Evolutionary conservation across 2,329 filamentous ascomycete genomes (phyloP).

Genomic region (Sclerotinia subarctica): DNA sequence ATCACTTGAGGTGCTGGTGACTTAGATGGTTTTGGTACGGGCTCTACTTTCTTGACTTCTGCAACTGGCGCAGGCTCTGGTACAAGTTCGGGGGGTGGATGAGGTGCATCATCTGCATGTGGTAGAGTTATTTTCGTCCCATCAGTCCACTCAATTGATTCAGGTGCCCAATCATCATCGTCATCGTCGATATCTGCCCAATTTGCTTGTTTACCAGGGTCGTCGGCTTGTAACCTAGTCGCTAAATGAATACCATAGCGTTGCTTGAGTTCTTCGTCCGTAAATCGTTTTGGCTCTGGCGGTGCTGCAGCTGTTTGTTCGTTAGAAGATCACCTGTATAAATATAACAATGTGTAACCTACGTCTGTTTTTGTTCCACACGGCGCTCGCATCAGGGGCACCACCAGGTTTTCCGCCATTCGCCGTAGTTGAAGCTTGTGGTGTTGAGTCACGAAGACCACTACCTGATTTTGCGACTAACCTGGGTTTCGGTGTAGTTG

Average conservation of each 20-base stretch:
- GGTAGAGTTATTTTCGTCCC: slow-evolving; percentile 78
- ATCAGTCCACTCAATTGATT: slow-evolving; percentile 84
- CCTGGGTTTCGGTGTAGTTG: slow-evolving; percentile 61
- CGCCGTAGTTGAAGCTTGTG: slow-evolving; percentile 41
- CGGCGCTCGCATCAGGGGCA: slow-evolving; percentile 68
- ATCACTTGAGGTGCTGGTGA: slow-evolving; percentile 37
- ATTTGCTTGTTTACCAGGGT: slow-evolving; percentile 70
- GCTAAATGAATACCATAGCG: slow-evolving; percentile 85
- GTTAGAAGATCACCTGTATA: slow-evolving; percentile 29
- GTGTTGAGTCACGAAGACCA: slow-evolving; percentile 53
- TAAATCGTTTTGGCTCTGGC: slow-evolving; percentile 75
- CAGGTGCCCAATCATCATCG: slow-evolving; percentile 82
- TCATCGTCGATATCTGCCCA: slow-evolving; percentile 91
- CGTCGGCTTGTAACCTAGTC: slow-evolving; percentile 72
- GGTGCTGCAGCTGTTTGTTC: slow-evolving; percentile 52
- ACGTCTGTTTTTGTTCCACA: slow-evolving; percentile 91
- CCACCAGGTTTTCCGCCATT: slow-evolving; percentile 58
- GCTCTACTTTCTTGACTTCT: slow-evolving; percentile 30
- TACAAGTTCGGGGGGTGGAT: slow-evolving; percentile 32
- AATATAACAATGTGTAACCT: slow-evolving; percentile 41
- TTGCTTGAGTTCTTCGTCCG: slow-evolving; percentile 79
- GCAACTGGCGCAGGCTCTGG: slow-evolving; percentile 31
- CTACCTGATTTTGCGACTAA: slow-evolving; percentile 72
- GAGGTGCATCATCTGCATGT: slow-evolving; percentile 52
- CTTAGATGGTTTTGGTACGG: slow-evolving; percentile 31